These are phyloP conservation scores for Penicillium pancosmium DNA, from an alignment of 495 filamentous ascomycete species.

Conservation along the genomic window DNA sequence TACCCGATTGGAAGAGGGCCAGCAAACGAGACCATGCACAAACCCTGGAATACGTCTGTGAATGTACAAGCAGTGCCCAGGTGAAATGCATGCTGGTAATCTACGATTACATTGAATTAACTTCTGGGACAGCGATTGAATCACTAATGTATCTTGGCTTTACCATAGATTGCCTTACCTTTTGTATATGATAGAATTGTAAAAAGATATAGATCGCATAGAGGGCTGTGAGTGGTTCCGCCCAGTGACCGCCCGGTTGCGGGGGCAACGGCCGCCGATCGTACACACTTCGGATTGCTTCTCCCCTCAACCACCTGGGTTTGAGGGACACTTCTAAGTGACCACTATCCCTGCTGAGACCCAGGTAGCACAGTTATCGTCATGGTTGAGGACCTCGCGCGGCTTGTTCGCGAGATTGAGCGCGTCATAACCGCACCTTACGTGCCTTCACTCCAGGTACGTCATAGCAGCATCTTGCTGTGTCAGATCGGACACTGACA, in stretches of 20 bases:
- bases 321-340: too few species aligned
- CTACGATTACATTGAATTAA: too few species aligned
- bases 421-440: conserved; percentile 47
- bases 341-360: too few species aligned
- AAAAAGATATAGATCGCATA: neutral
- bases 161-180: too few species aligned
- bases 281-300: neutral
- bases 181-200: too few species aligned
- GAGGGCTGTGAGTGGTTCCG: neutral
- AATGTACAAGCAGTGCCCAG: too few species aligned
- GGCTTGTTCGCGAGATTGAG: conserved; percentile 39
- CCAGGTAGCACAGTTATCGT: neutral
- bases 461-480: neutral
- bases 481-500: neutral
- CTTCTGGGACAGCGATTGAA: too few species aligned
- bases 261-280: neutral
- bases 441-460: conserved; percentile 46
- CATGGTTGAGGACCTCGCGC: conserved; percentile 21
- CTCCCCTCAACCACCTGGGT: neutral
- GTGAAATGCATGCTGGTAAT: too few species aligned
- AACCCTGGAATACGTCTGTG: too few species aligned
- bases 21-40: too few species aligned
- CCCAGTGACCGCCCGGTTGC: neutral
- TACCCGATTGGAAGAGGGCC: too few species aligned
- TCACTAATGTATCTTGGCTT: too few species aligned